Evolutionary conservation across 306 rosid species (phyloP).

Genomic region (Cucumis hystrix): DNA sequence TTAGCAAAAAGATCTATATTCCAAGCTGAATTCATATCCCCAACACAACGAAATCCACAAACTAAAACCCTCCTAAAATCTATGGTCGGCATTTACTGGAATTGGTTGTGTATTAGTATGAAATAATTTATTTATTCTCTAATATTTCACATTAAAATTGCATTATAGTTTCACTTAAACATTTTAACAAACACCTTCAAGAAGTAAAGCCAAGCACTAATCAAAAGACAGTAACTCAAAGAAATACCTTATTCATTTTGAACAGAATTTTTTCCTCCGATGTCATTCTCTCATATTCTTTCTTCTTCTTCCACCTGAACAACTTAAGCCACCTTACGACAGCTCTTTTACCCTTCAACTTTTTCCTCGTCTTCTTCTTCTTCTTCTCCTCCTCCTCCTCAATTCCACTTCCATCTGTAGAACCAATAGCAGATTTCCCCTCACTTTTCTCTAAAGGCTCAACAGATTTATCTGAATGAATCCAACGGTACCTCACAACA

Average conservation of each 20-base stretch:
- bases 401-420: constrained; percentile 20
- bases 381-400: constrained; percentile 50
- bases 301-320: constrained; percentile 77
- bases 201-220: neutral
- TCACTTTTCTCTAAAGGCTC: constrained; percentile 13
- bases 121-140: neutral
- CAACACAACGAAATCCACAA: neutral
- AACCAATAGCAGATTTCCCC: constrained; percentile 1
- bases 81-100: neutral
- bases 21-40: neutral
- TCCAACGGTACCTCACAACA: neutral
- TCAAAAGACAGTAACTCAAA: neutral
- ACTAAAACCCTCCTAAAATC: neutral
- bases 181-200: neutral
- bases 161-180: neutral
- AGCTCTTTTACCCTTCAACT: constrained; percentile 77
- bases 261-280: constrained; percentile 53
- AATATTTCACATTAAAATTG: neutral
- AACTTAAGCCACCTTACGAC: constrained; percentile 84
- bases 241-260: constrained; percentile 52
- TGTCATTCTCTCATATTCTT: constrained; percentile 72
- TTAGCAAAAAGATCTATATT: neutral
- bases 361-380: constrained; percentile 35
- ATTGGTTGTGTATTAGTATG: neutral
- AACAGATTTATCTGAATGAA: neutral